Evolutionary conservation across 2,329 filamentous ascomycete species (phyloP), one percentile per base, ranked within the genome.

Genomic region (Hyphodiscus sp.): DNA sequence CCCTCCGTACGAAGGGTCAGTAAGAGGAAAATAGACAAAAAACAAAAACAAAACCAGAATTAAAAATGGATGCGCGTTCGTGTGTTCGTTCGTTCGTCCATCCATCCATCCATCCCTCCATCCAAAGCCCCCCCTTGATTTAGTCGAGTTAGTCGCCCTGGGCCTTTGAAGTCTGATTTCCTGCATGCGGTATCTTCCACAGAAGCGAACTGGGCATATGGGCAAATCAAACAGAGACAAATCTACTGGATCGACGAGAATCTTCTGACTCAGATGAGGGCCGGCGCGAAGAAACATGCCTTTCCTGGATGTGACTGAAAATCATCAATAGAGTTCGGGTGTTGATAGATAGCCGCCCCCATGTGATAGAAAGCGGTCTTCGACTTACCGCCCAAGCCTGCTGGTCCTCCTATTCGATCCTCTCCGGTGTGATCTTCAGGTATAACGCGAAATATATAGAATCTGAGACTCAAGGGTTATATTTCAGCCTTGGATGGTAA

Each of bases 41-140:
- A n/a, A n/a, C n/a, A n/a, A n/a, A n/a, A 19, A 46, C 44, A 29
- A 45, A 50, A 55, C 20, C 49, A 41, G 44, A 54, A 50, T 56
- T 51, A 55, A 54, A 57, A 57, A 62, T 61, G 57, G 55, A 58
- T 61, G 55, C 53, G 56, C 57, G 55, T 62, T 60, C n/a, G n/a
- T n/a, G n/a, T n/a, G n/a, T n/a, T n/a, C n/a, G n/a, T n/a, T n/a
- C n/a, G n/a, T n/a, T n/a, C n/a, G n/a, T n/a, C n/a, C n/a, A n/a
- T n/a, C n/a, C n/a, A n/a, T n/a, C n/a, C n/a, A n/a, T n/a, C n/a
- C n/a, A n/a, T n/a, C n/a, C n/a, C n/a, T n/a, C 55, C 56, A 57
- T 59, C 53, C 33, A 38, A 38, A 13, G 33, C 16, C 33, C 33
- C n/a, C n/a, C n/a, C n/a, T n/a, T n/a, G n/a, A n/a, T n/a, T n/a